Conservation (phyloP, 371 early-diverging fungal genomes). For the Mucor piriformis region DNA sequence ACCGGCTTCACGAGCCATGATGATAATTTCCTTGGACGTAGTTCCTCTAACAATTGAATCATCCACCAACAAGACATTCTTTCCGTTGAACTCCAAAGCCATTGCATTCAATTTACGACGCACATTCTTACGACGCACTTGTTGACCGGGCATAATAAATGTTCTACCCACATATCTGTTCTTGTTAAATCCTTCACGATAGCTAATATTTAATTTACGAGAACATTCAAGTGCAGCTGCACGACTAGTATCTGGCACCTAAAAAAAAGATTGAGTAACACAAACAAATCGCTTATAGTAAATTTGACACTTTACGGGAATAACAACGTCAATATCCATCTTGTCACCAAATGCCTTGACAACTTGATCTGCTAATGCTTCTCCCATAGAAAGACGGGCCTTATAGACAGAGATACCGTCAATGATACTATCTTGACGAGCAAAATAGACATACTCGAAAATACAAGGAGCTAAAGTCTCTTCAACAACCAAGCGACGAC, state of each 20-base stretch:
- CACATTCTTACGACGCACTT: conserved; percentile 87
- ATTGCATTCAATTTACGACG: conserved; percentile 96
- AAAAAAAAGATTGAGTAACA: background rate
- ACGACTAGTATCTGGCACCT: conserved; percentile 96
- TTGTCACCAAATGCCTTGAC: conserved; percentile 64
- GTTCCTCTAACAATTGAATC: conserved; percentile 98
- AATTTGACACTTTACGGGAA: conserved; percentile 69
- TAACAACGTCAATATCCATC: conserved; percentile 93
- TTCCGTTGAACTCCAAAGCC: conserved; percentile 91
- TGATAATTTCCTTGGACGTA: conserved; percentile 95
- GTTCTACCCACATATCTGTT: conserved; percentile 97
- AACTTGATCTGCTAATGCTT: conserved; percentile 87
- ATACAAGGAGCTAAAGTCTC: conserved; percentile 89
- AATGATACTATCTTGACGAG: conserved; percentile 96
- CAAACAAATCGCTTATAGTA: background rate
- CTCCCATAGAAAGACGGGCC: conserved; percentile 95
- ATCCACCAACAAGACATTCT: conserved; percentile 95
- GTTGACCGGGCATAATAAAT: conserved; percentile 99
- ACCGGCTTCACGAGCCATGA: conserved; percentile 97
- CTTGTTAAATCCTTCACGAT: conserved; percentile 98
- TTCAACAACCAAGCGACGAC: conserved; percentile 61
- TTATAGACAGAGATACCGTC: conserved; percentile 97
- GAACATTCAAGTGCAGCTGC: conserved; percentile 93
- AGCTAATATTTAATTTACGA: conserved; percentile 80
- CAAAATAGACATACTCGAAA: conserved; percentile 98